Conservation (phyloP, 768 basidiomycete species). For the Hygrophorus russula region DNA sequence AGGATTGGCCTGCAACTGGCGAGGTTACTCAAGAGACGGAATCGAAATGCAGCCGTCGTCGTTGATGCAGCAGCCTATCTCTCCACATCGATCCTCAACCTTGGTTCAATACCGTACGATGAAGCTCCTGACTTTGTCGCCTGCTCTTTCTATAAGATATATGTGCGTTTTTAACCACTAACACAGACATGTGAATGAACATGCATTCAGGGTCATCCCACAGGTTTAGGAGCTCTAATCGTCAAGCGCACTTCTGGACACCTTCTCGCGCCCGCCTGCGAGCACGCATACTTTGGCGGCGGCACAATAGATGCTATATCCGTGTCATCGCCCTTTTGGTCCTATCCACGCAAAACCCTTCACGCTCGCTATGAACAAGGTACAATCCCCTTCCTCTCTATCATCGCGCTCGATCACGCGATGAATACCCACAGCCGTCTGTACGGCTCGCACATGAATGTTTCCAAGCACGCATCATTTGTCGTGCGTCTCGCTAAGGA, state of each 20-base stretch:
- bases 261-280: slow-evolving; percentile 18
- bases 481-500: slow-evolving; percentile 8
- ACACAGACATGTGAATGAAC: neutral
- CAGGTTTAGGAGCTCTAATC: slow-evolving; percentile 44
- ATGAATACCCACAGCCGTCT: slow-evolving; percentile 8
- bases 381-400: slow-evolving; percentile 11
- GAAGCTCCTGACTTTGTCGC: slow-evolving; percentile 45
- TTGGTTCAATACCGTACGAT: slow-evolving; percentile 15
- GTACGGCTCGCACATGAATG: slow-evolving; percentile 9
- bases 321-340: slow-evolving; percentile 23
- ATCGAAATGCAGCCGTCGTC: slow-evolving; percentile 13
- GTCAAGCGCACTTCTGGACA: slow-evolving; percentile 34
- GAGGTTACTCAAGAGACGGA: slow-evolving; percentile 5
- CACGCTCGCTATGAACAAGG: slow-evolving; percentile 11
- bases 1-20: slow-evolving; percentile 8
- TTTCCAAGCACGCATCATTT: slow-evolving; percentile 8
- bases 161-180: slow-evolving; percentile 9
- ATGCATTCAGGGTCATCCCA: slow-evolving; percentile 32
- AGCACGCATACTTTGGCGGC: slow-evolving; percentile 43
- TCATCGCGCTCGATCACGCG: slow-evolving; percentile 9
- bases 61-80: slow-evolving; percentile 50
- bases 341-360: slow-evolving; percentile 8
- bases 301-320: slow-evolving; percentile 47
- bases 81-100: slow-evolving; percentile 36
- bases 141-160: slow-evolving; percentile 51